Evolutionary conservation across 768 basidiomycete species (phyloP), one percentile per base, ranked within the genome.

Genomic region (Lentinula sp.): DNA sequence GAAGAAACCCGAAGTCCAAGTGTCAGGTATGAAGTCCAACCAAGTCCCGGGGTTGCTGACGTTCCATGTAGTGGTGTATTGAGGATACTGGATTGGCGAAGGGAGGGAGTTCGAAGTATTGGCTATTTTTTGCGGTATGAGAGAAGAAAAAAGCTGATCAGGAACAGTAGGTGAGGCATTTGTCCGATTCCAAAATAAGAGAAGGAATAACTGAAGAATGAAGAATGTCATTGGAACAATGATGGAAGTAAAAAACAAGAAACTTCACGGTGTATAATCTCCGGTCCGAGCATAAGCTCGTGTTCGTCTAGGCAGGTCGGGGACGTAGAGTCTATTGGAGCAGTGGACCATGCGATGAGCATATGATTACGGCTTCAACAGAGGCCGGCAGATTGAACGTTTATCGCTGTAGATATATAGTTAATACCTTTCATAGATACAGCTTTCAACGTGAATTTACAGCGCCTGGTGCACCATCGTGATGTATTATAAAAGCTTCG

Each of bases 1-100:
- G 69, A 88, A 84, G 75, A 89, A 88, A 0, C 85, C 86, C 1
- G 84, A 81, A 0, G 86, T 86, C 86, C 87, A 88, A 2, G 80
- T 81, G 64, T 86, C 77, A 0, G 85, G 78, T 4, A 61, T 49
- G 70, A 85, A 84, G 63, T 74, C 78, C 5, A 74, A 69, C 87
- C 86, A 89, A 2, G 70, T 65, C 0, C 86, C 86, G 0, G 63
- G 67, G 23, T 62, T 63, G 18, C 67, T 70, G 60, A 80, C 77
- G 28, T 60, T 60, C 48, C 59, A 50, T 51, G 64, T 66, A 16
- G 69, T 70, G 3, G 88, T 89, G 63, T 82, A 87, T 63, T 87
- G 82, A 1, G 88, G 87, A 68, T 85, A 84, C 56, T 75, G 55
- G 34, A 78, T 68, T 2, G 82, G 76, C n/a, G 70, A 65, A 28